Conservation (phyloP, 208 protist genomes). For the Tetramitus jugosus region DNA sequence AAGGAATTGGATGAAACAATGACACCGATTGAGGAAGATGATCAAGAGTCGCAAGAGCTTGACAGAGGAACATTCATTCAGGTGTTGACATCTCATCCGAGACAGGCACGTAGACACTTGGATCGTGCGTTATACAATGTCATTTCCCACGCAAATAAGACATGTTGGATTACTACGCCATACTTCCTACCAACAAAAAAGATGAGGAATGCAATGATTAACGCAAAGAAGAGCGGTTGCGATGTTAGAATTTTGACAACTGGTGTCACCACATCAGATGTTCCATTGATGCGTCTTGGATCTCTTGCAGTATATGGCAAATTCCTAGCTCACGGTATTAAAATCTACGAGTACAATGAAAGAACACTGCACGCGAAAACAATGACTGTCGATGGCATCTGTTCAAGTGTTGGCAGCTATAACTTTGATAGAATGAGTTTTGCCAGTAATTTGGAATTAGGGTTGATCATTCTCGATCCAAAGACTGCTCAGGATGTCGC, state of each 20-base stretch:
- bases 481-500: background rate
- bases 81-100: conserved; percentile 68
- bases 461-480: background rate
- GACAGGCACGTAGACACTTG: conserved; percentile 65
- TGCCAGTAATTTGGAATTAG: background rate
- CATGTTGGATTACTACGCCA: conserved; percentile 76
- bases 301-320: conserved; percentile 66
- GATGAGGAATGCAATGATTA: conserved; percentile 57
- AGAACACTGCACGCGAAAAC: conserved; percentile 82
- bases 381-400: conserved; percentile 75
- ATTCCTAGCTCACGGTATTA: conserved; percentile 59
- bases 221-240: conserved; percentile 62
- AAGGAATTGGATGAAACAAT: background rate
- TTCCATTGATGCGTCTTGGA: conserved; percentile 78
- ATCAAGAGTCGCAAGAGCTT: background rate
- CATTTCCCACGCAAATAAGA: conserved; percentile 57
- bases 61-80: conserved; percentile 41
- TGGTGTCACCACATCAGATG: conserved; percentile 70
- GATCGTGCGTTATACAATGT: conserved; percentile 74
- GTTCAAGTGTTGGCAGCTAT: conserved; percentile 73
- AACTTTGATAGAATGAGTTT: conserved; percentile 59
- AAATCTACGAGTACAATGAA: conserved; percentile 71
- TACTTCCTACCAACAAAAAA: conserved; percentile 75
- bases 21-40: background rate
- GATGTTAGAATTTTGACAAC: conserved; percentile 75